These are phyloP conservation scores for Syzygium grande DNA, from an alignment of 345 rosid genomes.

Conservation along the genomic window DNA sequence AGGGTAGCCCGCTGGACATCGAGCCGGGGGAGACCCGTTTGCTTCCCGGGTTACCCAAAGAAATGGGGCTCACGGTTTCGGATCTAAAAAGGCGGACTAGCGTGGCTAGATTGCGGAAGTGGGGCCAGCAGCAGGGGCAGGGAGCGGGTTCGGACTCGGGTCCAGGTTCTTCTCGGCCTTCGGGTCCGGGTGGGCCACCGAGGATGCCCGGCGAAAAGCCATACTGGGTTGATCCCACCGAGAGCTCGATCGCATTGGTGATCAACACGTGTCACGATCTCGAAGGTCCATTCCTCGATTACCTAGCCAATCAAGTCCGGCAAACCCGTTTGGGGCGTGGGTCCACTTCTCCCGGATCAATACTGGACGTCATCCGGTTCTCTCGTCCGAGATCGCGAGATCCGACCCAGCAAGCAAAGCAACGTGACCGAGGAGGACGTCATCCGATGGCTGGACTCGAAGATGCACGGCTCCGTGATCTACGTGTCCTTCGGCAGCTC, in stretches of 20 bases:
- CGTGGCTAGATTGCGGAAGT: background rate
- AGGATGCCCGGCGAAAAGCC: constrained; percentile 20
- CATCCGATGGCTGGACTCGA: constrained; percentile 13
- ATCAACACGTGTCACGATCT: constrained; percentile 35
- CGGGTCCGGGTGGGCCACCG: background rate
- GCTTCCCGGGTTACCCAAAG: constrained; percentile 32
- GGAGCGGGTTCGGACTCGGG: constrained; percentile 2
- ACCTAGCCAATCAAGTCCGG: constrained; percentile 9
- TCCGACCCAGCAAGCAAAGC: constrained; percentile 2
- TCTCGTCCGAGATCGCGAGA: background rate
- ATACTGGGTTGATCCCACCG: constrained; percentile 23
- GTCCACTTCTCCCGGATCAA: constrained; percentile 19
- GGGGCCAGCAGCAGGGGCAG: constrained; percentile 3
- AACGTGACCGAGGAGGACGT: constrained; percentile 10
- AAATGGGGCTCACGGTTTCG: constrained; percentile 22
- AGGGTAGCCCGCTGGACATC: constrained; percentile 13
- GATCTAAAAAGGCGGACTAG: constrained; percentile 22
- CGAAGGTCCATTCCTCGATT: constrained; percentile 28
- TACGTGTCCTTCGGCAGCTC: constrained; percentile 17
- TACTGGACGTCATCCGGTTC: constrained; percentile 13
- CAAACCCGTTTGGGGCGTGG: constrained; percentile 31
- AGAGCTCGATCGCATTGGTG: constrained; percentile 18
- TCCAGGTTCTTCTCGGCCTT: background rate
- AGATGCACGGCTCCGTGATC: constrained; percentile 14
- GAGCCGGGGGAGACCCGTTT: constrained; percentile 20